Evolutionary conservation across 164 flowering plant genomes (phyloP).

Genomic region (Vitis amurensis): DNA sequence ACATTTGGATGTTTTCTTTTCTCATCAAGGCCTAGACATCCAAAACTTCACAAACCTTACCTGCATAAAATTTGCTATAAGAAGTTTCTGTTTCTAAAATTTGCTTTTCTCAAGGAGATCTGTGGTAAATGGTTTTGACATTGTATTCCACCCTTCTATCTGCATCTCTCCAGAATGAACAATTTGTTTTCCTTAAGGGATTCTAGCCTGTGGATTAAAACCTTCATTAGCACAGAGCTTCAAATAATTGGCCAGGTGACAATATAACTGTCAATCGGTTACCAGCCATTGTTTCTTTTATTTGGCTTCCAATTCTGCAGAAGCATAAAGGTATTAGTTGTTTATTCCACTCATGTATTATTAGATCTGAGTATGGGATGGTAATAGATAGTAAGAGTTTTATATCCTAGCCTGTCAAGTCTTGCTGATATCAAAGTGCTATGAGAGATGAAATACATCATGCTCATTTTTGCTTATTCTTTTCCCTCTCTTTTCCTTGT

Average conservation of each 20-base stretch:
- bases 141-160: background rate
- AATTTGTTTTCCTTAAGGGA: background rate
- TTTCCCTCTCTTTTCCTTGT: background rate
- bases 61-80: background rate
- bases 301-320: too few species aligned
- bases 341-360: too few species aligned
- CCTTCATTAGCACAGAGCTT: background rate
- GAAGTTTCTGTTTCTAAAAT: background rate
- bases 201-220: background rate
- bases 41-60: background rate
- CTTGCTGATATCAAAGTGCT: too few species aligned
- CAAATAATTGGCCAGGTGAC: background rate
- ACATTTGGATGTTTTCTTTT: too few species aligned
- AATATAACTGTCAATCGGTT: too few species aligned
- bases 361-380: too few species aligned
- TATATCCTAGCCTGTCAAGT: too few species aligned
- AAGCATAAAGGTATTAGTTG: too few species aligned
- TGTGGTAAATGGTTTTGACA: background rate
- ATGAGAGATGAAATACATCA: too few species aligned
- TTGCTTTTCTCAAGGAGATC: background rate
- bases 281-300: too few species aligned
- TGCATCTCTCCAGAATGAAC: background rate
- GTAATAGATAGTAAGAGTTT: too few species aligned
- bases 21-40: background rate
- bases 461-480: background rate